These are phyloP conservation scores for Metroxylon sagu DNA, from an alignment of 176 grass and related monocot genomes.

Conservation along the genomic window DNA sequence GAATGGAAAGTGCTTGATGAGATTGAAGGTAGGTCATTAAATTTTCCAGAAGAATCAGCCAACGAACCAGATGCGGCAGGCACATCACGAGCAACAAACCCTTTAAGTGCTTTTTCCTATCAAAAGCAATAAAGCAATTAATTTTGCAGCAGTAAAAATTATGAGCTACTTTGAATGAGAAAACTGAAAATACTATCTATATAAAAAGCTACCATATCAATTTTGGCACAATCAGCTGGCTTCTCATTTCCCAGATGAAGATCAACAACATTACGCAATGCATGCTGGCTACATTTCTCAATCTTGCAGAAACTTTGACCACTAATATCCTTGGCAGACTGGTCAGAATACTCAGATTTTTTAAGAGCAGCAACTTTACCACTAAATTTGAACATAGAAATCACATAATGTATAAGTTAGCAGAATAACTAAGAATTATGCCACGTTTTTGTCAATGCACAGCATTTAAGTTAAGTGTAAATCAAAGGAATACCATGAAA, in stretches of 20 bases:
- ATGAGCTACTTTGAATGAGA: background rate
- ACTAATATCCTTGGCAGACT: constrained; percentile 12
- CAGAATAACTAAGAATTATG: too few species aligned
- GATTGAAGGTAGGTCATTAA: constrained; percentile 26
- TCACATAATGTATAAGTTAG: background rate
- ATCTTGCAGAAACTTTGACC: constrained; percentile 44
- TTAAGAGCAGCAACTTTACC: background rate
- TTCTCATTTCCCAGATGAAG: constrained; percentile 72
- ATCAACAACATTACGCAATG: constrained; percentile 69
- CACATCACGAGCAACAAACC: constrained; percentile 51
- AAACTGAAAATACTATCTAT: background rate
- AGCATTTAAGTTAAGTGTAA: background rate
- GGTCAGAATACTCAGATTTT: constrained; percentile 21
- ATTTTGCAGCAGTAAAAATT: background rate
- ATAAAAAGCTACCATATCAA: constrained; percentile 69
- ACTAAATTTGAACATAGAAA: constrained; percentile 11
- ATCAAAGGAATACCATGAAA: constrained; percentile 30
- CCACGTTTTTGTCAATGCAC: too few species aligned
- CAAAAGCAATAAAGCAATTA: constrained; percentile 1
- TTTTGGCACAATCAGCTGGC: constrained; percentile 35
- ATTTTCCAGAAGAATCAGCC: constrained; percentile 16
- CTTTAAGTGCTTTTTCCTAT: constrained; percentile 91
- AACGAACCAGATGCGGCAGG: constrained; percentile 16
- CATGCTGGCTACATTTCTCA: constrained; percentile 59
- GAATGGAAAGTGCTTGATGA: constrained; percentile 33